Evolutionary conservation across 768 basidiomycete species (phyloP).

Genomic region (Rhodotorula graminis): DNA sequence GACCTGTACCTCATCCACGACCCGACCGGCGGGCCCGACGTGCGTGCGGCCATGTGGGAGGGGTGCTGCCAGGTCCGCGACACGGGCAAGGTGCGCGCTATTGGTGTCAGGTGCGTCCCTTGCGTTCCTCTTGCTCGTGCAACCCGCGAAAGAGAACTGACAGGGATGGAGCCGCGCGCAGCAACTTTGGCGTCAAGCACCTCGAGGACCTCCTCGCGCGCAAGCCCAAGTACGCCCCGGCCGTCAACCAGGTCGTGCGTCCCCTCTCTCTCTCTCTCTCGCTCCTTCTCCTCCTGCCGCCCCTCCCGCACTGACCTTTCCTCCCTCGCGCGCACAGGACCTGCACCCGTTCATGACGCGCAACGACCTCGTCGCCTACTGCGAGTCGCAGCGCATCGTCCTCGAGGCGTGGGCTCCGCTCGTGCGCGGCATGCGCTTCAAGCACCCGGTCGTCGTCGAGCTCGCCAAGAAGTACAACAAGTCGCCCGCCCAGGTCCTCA

Average conservation of each 20-base stretch:
- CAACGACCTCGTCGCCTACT: constrained; percentile 58
- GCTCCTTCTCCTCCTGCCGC: neutral
- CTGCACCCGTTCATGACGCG: constrained; percentile 69
- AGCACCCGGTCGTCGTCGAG: constrained; percentile 55
- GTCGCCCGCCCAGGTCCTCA: constrained; percentile 59
- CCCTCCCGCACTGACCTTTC: constrained; percentile 50
- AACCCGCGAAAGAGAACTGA: neutral
- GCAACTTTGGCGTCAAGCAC: constrained; percentile 41
- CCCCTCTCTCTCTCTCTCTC: neutral
- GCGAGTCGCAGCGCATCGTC: constrained; percentile 20
- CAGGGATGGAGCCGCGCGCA: neutral
- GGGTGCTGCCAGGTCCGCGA: constrained; percentile 63
- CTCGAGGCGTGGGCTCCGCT: constrained; percentile 68
- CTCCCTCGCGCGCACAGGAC: constrained; percentile 43
- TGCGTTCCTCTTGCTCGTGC: constrained; percentile 4
- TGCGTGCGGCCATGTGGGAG: constrained; percentile 61
- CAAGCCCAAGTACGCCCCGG: constrained; percentile 51
- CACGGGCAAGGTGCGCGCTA: constrained; percentile 57
- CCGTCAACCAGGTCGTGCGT: constrained; percentile 57
- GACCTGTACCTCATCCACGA: constrained; percentile 70
- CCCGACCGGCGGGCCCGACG: constrained; percentile 59
- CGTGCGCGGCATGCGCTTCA: constrained; percentile 62
- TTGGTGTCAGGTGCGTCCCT: constrained; percentile 55
- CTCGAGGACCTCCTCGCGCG: constrained; percentile 38
- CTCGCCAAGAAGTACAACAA: constrained; percentile 58